Evolutionary conservation across 2,329 filamentous ascomycete species (phyloP), one percentile per base, ranked within the genome.

Genomic region (Scedosporium dehoogii): DNA sequence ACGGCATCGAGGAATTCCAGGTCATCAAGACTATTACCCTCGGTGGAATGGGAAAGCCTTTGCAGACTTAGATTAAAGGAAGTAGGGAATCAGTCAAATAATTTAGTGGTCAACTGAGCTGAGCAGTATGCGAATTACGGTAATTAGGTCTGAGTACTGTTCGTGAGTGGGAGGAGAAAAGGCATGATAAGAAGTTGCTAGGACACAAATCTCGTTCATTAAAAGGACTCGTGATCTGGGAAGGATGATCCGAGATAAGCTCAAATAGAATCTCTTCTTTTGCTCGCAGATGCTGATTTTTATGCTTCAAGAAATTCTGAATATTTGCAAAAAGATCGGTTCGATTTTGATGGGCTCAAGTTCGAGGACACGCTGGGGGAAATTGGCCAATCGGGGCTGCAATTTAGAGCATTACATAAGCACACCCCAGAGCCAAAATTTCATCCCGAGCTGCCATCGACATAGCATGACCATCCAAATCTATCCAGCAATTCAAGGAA

Each of bases 1-100:
- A 92, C 64, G 90, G 90, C 14, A 85, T 92, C 65, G 84, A 86
- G 16, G 90, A 93, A 75, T 93, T 91, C 72, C 81, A 88, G 70
- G 75, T 83, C 55, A 88, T 88, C 67, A 93, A 93, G 80, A 89
- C 82, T 70, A 69, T 77, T 42, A 77, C 82, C 10, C 79, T 75
- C 63, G 82, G 82, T 16, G 81, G 81, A 6, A 81, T 84, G 78
- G 78, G 76, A 51, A 77, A 82, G 74, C 76, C 79, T n/a, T 70
- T 85, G 64, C 80, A 85, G 70, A 74, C 70, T 62, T 78, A 66
- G 70, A 41, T 53, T 38, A 33, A 10, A 38, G 55, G n/a, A 58
- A 18, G 23, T 27, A 29, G 29, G 48, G 42, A 44, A 21, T n/a
- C 6, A 33, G 29, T 33, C 29, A 9, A n/a, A n/a, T n/a, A n/a